Conservation (phyloP, 352 stramenopile genomes). For the Phytophthora sp. region DNA sequence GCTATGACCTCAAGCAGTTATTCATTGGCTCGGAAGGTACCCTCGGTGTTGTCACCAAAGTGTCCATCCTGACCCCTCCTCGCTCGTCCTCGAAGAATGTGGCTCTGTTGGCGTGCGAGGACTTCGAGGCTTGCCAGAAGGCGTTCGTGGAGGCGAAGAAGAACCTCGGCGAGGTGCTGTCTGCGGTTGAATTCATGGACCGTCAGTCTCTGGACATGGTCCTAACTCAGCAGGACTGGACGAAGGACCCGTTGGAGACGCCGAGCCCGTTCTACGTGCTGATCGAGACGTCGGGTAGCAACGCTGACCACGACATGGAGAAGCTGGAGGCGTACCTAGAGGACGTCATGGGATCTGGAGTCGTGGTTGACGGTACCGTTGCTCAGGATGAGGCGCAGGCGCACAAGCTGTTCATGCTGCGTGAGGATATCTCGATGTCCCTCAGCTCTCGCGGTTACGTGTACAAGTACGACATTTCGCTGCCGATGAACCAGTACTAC, state of each 20-base stretch:
- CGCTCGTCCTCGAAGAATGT: slow-evolving; percentile 84
- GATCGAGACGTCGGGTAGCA: slow-evolving; percentile 95
- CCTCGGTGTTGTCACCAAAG: slow-evolving; percentile 92
- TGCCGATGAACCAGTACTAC: slow-evolving; percentile 93
- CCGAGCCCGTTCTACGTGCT: slow-evolving; percentile 93
- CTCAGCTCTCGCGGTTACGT: slow-evolving; percentile 88
- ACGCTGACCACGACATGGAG: slow-evolving; percentile 90
- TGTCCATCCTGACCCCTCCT: slow-evolving; percentile 37
- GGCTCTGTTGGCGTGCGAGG: slow-evolving; percentile 90
- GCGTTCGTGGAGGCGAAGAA: slow-evolving; percentile 87
- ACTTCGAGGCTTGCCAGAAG: slow-evolving; percentile 86
- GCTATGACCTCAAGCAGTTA: slow-evolving; percentile 97
- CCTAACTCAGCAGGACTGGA: slow-evolving; percentile 65
- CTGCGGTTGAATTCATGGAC: slow-evolving; percentile 97
- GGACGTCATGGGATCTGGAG: slow-evolving; percentile 64
- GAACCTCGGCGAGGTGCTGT: slow-evolving; percentile 93
- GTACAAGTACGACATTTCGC: slow-evolving; percentile 98
- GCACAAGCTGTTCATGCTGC: slow-evolving; percentile 93
- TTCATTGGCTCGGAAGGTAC: slow-evolving; percentile 98
- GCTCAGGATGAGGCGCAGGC: slow-evolving; percentile 93
- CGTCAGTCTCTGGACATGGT: slow-evolving; percentile 89
- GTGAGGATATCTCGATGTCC: slow-evolving; percentile 94
- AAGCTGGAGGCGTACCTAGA: slow-evolving; percentile 91
- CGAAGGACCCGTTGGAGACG: slow-evolving; percentile 69
- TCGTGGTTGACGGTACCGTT: slow-evolving; percentile 92